Conservation (phyloP, 768 basidiomycete species). For the Russula lepida region DNA sequence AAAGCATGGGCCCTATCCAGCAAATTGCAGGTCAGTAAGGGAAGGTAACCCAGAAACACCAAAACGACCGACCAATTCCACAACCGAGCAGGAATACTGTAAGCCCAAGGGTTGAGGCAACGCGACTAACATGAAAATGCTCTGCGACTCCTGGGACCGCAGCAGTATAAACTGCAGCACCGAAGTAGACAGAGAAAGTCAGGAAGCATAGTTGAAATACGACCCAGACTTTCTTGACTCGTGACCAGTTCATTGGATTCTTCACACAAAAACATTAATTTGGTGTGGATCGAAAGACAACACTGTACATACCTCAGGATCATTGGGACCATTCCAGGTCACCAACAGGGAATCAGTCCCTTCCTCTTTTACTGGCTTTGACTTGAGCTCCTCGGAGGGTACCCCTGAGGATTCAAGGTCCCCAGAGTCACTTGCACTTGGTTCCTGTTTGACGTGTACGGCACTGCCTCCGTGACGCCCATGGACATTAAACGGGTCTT, state of each 20-base stretch:
- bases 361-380: background rate
- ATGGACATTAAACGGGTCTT: background rate
- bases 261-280: background rate
- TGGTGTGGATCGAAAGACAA: background rate
- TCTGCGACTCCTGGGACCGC: slow-evolving; percentile 24
- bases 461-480: background rate
- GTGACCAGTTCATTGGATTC: slow-evolving; percentile 26
- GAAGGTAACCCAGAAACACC: background rate
- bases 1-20: slow-evolving; percentile 20
- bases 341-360: slow-evolving; percentile 22
- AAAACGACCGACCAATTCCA: slow-evolving; percentile 19
- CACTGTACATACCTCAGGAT: slow-evolving; percentile 14
- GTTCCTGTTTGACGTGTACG: background rate
- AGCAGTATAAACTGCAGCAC: slow-evolving; percentile 29
- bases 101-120: slow-evolving; percentile 28
- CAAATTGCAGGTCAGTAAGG: slow-evolving; percentile 18
- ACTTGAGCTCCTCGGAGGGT: background rate
- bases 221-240: slow-evolving; percentile 26
- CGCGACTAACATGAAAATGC: slow-evolving; percentile 25
- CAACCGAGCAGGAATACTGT: slow-evolving; percentile 25
- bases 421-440: background rate
- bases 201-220: slow-evolving; percentile 28
- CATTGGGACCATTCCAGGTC: slow-evolving; percentile 23
- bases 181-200: slow-evolving; percentile 31
- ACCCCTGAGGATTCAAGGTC: background rate